Conservation (phyloP, 169 alveolate genomes). For the Plasmodium cynomolgi region DNA sequence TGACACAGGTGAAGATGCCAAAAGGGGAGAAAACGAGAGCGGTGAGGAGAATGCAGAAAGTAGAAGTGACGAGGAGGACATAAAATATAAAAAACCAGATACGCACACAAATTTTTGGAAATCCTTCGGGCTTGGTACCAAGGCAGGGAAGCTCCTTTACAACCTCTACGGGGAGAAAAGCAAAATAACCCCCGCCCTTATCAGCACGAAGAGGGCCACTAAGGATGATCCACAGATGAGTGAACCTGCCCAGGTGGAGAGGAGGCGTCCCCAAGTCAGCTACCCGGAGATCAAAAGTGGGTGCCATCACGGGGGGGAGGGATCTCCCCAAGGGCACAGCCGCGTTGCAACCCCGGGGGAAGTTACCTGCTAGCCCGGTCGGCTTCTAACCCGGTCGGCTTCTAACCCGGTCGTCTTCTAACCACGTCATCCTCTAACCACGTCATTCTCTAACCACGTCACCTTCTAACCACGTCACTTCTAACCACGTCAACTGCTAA, state of each 20-base stretch:
- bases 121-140: conserved; percentile 55
- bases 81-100: conserved; percentile 61
- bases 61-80: background rate
- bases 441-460: background rate
- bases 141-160: conserved; percentile 72
- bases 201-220: background rate
- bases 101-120: conserved; percentile 74
- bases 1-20: background rate
- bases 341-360: background rate
- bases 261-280: conserved; percentile 16
- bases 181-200: conserved; percentile 48
- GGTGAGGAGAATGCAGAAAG: background rate
- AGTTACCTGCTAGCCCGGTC: background rate
- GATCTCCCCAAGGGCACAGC: background rate
- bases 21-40: background rate
- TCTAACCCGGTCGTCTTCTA: background rate
- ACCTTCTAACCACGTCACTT: background rate
- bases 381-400: background rate
- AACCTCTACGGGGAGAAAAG: conserved; percentile 49
- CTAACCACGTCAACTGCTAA: background rate
- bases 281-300: conserved; percentile 13
- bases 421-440: too few relatives aligned
- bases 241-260: background rate
- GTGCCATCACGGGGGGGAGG: background rate
- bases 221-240: background rate